Conservation (phyloP, 2,329 filamentous ascomycete genomes). For the Onygena corvina region DNA sequence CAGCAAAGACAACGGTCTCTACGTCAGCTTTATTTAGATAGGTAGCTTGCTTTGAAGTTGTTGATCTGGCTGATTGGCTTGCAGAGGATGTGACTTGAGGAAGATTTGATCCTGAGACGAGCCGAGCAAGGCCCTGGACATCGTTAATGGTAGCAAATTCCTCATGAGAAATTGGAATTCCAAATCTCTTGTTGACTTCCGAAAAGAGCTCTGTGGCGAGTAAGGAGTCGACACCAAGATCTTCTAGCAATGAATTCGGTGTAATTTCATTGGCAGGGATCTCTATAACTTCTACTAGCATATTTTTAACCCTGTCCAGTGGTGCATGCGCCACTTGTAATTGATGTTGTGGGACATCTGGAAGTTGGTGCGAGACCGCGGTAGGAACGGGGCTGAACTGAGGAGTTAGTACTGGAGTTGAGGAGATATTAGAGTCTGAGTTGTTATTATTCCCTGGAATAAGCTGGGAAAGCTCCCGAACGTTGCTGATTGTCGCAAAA, state of each 20-base stretch:
- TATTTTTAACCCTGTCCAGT: neutral
- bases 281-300: neutral
- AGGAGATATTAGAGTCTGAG: neutral
- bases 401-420: neutral
- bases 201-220: conserved; percentile 7
- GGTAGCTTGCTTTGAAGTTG: neutral
- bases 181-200: neutral
- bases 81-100: neutral
- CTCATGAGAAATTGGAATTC: neutral
- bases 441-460: neutral
- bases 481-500: neutral
- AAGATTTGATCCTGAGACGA: neutral
- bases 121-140: conserved; percentile 2
- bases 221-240: neutral
- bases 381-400: neutral
- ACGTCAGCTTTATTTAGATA: neutral
- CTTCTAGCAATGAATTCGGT: neutral
- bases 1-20: conserved; percentile 4
- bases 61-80: too few species aligned
- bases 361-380: neutral
- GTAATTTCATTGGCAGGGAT: neutral
- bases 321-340: neutral
- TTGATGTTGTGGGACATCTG: neutral
- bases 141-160: neutral
- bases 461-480: neutral